phyloP scores from a whole-genome alignment of 2,329 filamentous ascomycete species.

The Dactylellina parvicollis region DNA sequence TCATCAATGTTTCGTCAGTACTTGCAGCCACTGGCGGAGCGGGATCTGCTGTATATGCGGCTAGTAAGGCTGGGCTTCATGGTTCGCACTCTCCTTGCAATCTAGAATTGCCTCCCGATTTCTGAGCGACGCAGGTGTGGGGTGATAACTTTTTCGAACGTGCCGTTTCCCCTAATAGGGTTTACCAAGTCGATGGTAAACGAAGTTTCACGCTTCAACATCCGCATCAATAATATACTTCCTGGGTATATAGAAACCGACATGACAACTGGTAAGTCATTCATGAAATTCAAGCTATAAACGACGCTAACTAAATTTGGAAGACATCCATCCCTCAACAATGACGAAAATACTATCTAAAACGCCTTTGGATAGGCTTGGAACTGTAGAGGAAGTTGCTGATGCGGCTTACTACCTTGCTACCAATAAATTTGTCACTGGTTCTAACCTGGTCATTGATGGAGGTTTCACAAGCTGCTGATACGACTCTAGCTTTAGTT shows the following conservation, averaged over 20 bases:
- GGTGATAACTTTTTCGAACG: no score
- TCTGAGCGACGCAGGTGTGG: no score
- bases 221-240: constrained; percentile 82
- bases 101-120: no score
- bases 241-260: constrained; percentile 84
- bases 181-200: constrained; percentile 74
- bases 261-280: constrained; percentile 75
- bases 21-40: constrained; percentile 74
- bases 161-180: constrained; percentile 66
- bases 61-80: constrained; percentile 81
- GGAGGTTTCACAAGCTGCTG: constrained; percentile 71
- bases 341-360: constrained; percentile 60
- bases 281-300: neutral
- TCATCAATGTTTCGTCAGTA: constrained; percentile 83
- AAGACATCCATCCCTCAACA: constrained; percentile 6
- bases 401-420: constrained; percentile 82
- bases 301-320: constrained; percentile 1
- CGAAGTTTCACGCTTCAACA: constrained; percentile 70
- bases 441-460: constrained; percentile 85
- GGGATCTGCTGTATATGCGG: constrained; percentile 78
- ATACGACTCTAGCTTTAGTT: neutral
- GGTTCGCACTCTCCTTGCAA: constrained; percentile 64
- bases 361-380: constrained; percentile 76
- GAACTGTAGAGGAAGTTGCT: constrained; percentile 76
- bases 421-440: constrained; percentile 83